Evolutionary conservation across 108 stramenopile genomes (phyloP).

Genomic region (Parmales sp.): DNA sequence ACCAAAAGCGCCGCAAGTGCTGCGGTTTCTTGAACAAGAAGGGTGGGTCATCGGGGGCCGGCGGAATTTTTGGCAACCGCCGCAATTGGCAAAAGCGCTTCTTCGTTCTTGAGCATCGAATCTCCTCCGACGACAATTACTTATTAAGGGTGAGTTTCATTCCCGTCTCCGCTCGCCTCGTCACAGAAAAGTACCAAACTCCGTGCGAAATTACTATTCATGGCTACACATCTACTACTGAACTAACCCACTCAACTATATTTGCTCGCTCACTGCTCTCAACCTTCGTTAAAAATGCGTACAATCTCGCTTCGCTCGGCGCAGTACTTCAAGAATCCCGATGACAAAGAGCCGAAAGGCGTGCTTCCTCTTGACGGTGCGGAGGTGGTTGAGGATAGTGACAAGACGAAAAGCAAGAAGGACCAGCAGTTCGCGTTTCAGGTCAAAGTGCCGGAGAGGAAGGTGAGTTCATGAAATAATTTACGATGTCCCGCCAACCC

Average conservation of each 20-base stretch:
- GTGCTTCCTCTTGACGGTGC: slow-evolving; percentile 8
- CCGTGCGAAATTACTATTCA: no score
- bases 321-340: not conserved
- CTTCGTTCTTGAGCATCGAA: slow-evolving; percentile 5
- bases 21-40: slow-evolving; percentile 9
- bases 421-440: slow-evolving; percentile 6
- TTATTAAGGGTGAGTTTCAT: no score
- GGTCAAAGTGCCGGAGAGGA: slow-evolving; percentile 1
- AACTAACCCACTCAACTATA: no score
- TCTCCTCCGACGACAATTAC: not conserved
- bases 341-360: slow-evolving; percentile 4
- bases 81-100: slow-evolving; percentile 8
- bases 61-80: not conserved
- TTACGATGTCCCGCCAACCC: no score
- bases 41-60: not conserved
- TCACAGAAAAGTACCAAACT: no score
- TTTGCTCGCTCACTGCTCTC: no score
- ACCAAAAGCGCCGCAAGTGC: not conserved
- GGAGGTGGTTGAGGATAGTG: not conserved
- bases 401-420: not conserved
- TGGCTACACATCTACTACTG: no score
- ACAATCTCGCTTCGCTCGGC: no score
- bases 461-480: no score
- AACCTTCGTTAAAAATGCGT: no score
- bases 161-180: no score